Percentiles rank a stretch among this genome's conserved stretches.
phyloP scores from a whole-genome alignment of 2,329 filamentous ascomycete species.

The Claviceps maximensis region DNA sequence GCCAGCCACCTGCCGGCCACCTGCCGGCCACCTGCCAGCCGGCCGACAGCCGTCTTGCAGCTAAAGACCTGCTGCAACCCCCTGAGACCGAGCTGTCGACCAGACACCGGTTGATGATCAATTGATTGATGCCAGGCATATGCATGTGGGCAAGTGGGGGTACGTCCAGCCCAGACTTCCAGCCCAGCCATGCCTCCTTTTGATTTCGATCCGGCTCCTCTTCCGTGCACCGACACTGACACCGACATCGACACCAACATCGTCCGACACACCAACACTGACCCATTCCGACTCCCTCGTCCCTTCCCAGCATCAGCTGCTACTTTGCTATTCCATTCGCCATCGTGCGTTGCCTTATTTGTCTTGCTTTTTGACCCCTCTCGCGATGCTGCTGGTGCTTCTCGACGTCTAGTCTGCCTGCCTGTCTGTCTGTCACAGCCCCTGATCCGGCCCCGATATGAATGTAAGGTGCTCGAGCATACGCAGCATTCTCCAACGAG shows the following conservation, averaged over 20 bases:
- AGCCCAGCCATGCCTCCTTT: not conserved
- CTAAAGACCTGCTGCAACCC: too few species aligned
- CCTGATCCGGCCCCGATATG: conserved; percentile 22
- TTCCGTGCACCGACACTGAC: not conserved
- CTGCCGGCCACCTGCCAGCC: too few species aligned
- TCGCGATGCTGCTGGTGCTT: conserved; percentile 12
- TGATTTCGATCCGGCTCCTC: not conserved
- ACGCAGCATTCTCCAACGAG: not conserved
- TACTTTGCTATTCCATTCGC: not conserved
- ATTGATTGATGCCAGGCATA: too few species aligned
- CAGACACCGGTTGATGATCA: too few species aligned
- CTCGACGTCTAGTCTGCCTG: conserved; percentile 9
- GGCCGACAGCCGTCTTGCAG: too few species aligned
- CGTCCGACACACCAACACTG: too few species aligned
- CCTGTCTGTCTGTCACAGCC: conserved; percentile 6
- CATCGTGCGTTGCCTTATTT: not conserved
- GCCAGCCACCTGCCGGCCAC: too few species aligned
- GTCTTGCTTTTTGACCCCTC: not conserved
- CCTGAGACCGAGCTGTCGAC: too few species aligned
- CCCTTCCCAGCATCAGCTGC: not conserved
- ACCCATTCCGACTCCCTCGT: not conserved
- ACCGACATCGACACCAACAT: not conserved
- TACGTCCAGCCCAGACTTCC: too few species aligned
- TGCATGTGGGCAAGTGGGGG: too few species aligned
- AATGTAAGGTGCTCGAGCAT: conserved; percentile 17